phyloP scores from a whole-genome alignment of 208 protist genomes.

The Strigomonas culicis region DNA sequence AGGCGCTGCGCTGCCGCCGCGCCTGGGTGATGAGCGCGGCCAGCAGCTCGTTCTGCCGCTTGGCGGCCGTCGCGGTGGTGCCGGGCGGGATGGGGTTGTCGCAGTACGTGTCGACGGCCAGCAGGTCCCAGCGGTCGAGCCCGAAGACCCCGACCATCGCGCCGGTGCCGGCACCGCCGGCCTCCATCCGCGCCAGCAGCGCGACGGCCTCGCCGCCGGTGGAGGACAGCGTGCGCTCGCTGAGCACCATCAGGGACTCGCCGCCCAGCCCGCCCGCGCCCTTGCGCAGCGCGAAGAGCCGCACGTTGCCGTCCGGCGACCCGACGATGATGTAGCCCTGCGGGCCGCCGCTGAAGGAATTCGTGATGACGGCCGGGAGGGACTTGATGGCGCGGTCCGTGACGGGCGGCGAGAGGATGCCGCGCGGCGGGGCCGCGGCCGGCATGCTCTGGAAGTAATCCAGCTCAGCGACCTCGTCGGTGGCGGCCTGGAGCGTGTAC shows the following conservation, averaged over 20 bases:
- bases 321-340: slow-evolving; percentile 35
- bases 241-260: background rate
- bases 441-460: slow-evolving; percentile 6
- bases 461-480: slow-evolving; percentile 11
- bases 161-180: background rate
- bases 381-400: background rate
- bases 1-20: background rate
- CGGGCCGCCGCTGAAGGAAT: background rate
- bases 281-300: slow-evolving; percentile 39
- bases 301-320: slow-evolving; percentile 57
- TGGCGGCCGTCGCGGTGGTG: background rate
- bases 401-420: background rate
- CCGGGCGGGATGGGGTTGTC: slow-evolving; percentile 7
- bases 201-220: background rate
- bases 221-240: background rate
- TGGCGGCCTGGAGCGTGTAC: slow-evolving; percentile 3
- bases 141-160: slow-evolving; percentile 39
- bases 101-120: slow-evolving; percentile 23
- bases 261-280: too few species aligned
- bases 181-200: background rate
- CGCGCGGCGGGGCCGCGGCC: background rate
- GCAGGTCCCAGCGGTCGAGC: slow-evolving; percentile 32
- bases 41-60: slow-evolving; percentile 13
- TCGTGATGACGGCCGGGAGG: background rate
- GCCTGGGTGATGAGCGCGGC: background rate